Percentiles rank a stretch among this genome's conserved stretches.
Conservation (phyloP, 768 basidiomycete species). For the Suillus alpinus region DNA sequence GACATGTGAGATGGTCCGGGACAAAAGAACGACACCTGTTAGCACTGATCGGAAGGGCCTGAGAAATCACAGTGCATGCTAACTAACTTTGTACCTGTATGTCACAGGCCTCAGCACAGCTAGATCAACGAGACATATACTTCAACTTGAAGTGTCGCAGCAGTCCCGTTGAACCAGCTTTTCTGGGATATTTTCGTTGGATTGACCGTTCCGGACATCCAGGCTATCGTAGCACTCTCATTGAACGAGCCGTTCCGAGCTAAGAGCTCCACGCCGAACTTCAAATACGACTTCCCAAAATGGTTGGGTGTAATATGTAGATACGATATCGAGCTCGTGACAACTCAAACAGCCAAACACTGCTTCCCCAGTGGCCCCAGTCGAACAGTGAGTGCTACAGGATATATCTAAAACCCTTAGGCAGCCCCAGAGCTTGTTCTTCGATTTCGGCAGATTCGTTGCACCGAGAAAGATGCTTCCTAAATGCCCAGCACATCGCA, state of each 20-base stretch:
- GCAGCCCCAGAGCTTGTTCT: slow-evolving; percentile 34
- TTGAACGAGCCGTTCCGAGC: neutral
- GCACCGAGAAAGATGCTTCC: slow-evolving; percentile 37
- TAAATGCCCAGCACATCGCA: slow-evolving; percentile 46
- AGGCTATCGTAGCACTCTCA: neutral
- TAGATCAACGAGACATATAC: neutral
- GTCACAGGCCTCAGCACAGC: neutral
- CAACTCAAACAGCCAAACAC: neutral
- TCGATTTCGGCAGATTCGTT: slow-evolving; percentile 37
- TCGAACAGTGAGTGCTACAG: slow-evolving; percentile 28
- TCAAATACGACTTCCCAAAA: neutral
- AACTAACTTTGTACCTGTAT: neutral
- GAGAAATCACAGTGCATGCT: neutral
- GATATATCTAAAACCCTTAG: slow-evolving; percentile 43
- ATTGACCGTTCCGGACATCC: neutral
- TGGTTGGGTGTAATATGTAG: neutral
- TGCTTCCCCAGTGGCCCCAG: neutral
- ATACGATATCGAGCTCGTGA: neutral
- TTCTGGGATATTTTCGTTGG: neutral
- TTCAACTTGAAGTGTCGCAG: neutral
- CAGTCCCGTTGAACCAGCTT: neutral
- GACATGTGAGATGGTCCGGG: slow-evolving; percentile 4
- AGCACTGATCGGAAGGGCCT: neutral
- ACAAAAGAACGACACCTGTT: neutral
- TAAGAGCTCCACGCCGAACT: neutral